A percentile compares a stretch with the other conserved stretches of the same genome.
These are phyloP conservation scores for Corchorus olitorius DNA, from an alignment of 345 rosid genomes.

Conservation along the genomic window DNA sequence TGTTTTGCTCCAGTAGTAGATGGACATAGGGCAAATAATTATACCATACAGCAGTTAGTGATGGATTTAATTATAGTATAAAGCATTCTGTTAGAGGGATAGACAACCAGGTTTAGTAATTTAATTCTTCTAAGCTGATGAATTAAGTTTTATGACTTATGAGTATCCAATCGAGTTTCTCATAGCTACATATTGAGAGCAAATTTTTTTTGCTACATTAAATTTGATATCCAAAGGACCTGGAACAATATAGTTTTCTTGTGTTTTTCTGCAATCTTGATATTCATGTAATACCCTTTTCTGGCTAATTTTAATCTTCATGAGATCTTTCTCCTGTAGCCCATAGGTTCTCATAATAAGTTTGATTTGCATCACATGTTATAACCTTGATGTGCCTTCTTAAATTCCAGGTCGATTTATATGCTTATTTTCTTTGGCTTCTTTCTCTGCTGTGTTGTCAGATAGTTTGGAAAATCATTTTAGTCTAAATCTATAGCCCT, in stretches of 20 bases:
- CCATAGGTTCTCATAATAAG: background rate
- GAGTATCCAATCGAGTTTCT: background rate
- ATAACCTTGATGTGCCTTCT: background rate
- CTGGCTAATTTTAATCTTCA: too few relatives aligned
- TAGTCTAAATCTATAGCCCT: background rate
- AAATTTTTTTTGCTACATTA: too few relatives aligned
- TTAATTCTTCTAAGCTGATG: background rate
- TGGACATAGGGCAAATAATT: background rate
- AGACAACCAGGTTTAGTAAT: background rate
- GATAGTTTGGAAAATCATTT: background rate
- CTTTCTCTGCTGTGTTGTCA: background rate
- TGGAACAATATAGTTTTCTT: too few relatives aligned
- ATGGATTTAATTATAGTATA: background rate
- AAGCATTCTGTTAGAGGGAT: background rate
- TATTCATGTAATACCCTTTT: too few relatives aligned
- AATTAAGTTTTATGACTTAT: background rate
- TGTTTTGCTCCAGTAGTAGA: constrained; percentile 3
- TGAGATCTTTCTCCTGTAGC: too few relatives aligned
- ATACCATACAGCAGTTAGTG: background rate
- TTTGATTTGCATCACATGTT: background rate
- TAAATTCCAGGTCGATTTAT: background rate
- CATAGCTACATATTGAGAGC: background rate
- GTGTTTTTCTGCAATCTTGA: too few relatives aligned
- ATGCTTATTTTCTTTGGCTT: background rate
- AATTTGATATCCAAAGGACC: too few relatives aligned